Evolutionary conservation across 2,329 filamentous ascomycete genomes (phyloP).

Genomic region (Hirsutella rhossiliensis): DNA sequence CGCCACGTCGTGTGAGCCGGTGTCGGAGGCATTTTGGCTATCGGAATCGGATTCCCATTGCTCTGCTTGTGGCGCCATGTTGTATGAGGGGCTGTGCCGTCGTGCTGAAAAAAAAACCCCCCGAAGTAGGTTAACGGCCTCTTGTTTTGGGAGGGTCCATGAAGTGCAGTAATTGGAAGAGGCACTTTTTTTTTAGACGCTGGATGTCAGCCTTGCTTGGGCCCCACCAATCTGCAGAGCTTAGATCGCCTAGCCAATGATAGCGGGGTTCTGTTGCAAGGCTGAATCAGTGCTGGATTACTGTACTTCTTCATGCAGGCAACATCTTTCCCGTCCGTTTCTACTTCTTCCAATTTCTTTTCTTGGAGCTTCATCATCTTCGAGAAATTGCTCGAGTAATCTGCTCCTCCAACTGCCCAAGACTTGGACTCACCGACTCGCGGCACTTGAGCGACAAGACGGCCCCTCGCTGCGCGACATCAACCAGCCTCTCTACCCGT

Average conservation of each 20-base stretch:
- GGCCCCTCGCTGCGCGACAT: slow-evolving; percentile 71
- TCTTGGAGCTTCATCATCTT: neutral
- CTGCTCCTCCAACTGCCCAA: slow-evolving; percentile 33
- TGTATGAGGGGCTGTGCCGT: neutral
- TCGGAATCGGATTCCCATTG: slow-evolving; percentile 17
- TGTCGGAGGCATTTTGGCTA: slow-evolving; percentile 14
- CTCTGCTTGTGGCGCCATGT: slow-evolving; percentile 18
- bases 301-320: neutral
- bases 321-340: neutral
- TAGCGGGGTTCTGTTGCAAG: neutral
- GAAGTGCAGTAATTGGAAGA: slow-evolving; percentile 3
- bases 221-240: neutral
- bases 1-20: slow-evolving; percentile 14
- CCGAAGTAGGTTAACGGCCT: too few species aligned
- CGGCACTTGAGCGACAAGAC: slow-evolving; percentile 64
- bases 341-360: neutral
- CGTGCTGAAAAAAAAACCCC: neutral
- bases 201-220: neutral
- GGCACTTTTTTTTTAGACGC: slow-evolving; percentile 8
- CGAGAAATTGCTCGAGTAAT: slow-evolving; percentile 15
- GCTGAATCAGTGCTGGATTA: neutral
- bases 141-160: too few species aligned
- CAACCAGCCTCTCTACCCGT: slow-evolving; percentile 50
- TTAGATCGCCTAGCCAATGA: neutral
- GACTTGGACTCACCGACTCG: slow-evolving; percentile 55